Conservation (phyloP, 306 rosid genomes). For the apple (Malus domestica) region DNA sequence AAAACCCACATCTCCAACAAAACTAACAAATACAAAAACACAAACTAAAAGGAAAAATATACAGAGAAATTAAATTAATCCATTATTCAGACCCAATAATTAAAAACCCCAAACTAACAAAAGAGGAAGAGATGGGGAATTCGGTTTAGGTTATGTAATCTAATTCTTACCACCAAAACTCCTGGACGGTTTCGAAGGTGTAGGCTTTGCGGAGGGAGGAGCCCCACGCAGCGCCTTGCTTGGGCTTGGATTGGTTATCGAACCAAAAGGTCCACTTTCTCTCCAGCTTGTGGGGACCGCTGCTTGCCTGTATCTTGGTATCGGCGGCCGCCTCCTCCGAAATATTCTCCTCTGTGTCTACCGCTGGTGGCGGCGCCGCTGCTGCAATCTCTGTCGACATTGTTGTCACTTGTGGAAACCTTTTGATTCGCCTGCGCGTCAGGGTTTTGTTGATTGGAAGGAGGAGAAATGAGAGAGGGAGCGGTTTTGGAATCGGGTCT, state of each 20-base stretch:
- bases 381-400: constrained; percentile 64
- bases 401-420: background rate
- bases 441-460: background rate
- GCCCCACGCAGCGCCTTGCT: constrained; percentile 95
- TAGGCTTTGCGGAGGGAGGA: constrained; percentile 62
- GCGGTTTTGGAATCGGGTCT: background rate
- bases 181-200: constrained; percentile 84
- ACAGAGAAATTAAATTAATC: background rate
- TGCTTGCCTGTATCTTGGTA: constrained; percentile 1
- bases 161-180: constrained; percentile 70
- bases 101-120: background rate
- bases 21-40: background rate
- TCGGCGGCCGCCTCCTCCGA: constrained; percentile 1
- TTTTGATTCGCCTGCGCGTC: background rate
- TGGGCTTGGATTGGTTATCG: constrained; percentile 76
- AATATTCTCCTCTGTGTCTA: background rate
- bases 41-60: background rate
- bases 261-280: constrained; percentile 94
- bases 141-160: background rate
- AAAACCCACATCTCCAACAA: background rate
- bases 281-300: constrained; percentile 51
- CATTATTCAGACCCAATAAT: background rate
- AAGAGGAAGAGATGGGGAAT: background rate
- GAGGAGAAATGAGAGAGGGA: too few species aligned
- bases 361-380: background rate